Conservation (phyloP, 192 early-diverging fungal species). For the Lunasporangiospora selenospora region DNA sequence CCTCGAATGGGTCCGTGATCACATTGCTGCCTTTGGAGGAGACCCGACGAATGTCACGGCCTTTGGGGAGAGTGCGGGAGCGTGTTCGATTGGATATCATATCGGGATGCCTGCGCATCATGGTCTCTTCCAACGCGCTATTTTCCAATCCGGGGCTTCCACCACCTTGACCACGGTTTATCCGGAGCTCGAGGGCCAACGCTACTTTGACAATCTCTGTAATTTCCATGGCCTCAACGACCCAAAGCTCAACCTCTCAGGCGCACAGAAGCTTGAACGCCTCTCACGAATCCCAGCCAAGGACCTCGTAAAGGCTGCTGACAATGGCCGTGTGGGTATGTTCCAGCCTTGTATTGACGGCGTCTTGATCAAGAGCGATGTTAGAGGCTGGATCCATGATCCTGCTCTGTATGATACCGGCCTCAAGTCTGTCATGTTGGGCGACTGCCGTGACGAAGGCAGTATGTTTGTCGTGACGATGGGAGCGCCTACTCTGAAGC, state of each 20-base stretch:
- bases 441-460: constrained; percentile 39
- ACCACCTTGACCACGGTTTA: constrained; percentile 19
- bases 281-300: constrained; percentile 9
- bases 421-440: constrained; percentile 32
- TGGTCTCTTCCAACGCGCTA: constrained; percentile 35
- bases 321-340: constrained; percentile 19
- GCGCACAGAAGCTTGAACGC: constrained; percentile 10
- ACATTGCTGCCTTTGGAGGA: constrained; percentile 63
- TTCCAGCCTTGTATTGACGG: constrained; percentile 33
- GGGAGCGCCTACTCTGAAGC: constrained; percentile 27
- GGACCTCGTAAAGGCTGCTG: constrained; percentile 31
- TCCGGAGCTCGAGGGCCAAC: constrained; percentile 24
- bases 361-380: constrained; percentile 23
- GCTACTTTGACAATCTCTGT: constrained; percentile 28
- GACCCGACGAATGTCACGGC: constrained; percentile 57
- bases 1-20: constrained; percentile 61
- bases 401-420: constrained; percentile 25
- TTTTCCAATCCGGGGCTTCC: constrained; percentile 32
- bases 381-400: constrained; percentile 25
- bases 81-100: constrained; percentile 46
- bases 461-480: constrained; percentile 24
- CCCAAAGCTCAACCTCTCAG: not conserved
- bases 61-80: constrained; percentile 63
- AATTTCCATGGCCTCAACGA: constrained; percentile 8
- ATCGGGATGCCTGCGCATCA: constrained; percentile 22